phyloP scores from a whole-genome alignment of 129 eudicot species.

The Apium graveolens region DNA sequence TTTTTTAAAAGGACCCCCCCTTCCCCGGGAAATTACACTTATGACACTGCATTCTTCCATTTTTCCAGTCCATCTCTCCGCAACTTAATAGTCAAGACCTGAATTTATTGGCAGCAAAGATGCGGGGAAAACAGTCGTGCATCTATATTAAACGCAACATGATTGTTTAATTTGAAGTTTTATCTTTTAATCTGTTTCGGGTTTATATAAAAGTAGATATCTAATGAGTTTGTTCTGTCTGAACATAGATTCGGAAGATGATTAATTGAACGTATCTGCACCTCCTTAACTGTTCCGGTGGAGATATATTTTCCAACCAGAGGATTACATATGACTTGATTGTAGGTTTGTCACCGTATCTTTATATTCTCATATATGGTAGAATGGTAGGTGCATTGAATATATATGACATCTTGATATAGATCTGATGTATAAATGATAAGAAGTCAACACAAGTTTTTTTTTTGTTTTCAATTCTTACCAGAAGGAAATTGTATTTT shows the following conservation, averaged over 20 bases:
- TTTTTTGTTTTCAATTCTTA: not conserved
- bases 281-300: not conserved
- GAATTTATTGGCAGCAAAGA: too few relatives aligned
- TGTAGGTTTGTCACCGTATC: slow-evolving; percentile 2
- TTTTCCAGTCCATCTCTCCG: too few relatives aligned
- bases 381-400: slow-evolving; percentile 17
- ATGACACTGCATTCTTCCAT: too few relatives aligned
- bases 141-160: not conserved
- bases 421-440: slow-evolving; percentile 18
- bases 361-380: not conserved
- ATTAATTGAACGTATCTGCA: slow-evolving; percentile 34
- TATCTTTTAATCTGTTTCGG: not conserved
- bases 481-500: not conserved
- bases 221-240: not conserved
- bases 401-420: slow-evolving; percentile 7
- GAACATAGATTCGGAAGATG: slow-evolving; percentile 72
- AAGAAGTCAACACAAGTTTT: slow-evolving; percentile 6
- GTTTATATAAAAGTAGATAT: not conserved
- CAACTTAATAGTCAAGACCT: too few relatives aligned
- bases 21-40: too few relatives aligned
- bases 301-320: not conserved
- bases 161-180: not conserved
- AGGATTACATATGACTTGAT: slow-evolving; percentile 11
- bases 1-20: too few relatives aligned
- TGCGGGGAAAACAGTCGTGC: too few relatives aligned